These are phyloP conservation scores for Tricholoma matsutake DNA, from an alignment of 768 basidiomycete species.

Conservation along the genomic window DNA sequence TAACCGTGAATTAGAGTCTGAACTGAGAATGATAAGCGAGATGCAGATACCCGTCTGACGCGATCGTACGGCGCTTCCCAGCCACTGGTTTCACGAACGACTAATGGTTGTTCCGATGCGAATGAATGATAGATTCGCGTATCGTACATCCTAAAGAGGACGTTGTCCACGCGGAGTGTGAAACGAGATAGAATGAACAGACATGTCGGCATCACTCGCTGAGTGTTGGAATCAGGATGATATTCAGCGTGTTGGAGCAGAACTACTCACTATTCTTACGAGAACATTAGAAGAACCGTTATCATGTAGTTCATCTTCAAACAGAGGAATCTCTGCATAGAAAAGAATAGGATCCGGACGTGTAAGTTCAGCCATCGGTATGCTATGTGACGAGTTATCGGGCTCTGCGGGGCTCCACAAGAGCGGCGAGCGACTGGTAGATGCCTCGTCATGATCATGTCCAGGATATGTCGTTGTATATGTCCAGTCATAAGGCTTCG, in stretches of 20 bases:
- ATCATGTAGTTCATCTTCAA: constrained; percentile 96
- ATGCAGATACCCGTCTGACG: constrained; percentile 60
- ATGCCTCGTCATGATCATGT: constrained; percentile 30
- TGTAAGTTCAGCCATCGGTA: constrained; percentile 83
- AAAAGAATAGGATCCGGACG: constrained; percentile 96
- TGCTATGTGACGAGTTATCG: constrained; percentile 53
- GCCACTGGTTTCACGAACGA: constrained; percentile 82
- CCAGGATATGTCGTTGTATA: constrained; percentile 90
- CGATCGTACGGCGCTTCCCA: constrained; percentile 89
- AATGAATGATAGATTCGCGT: constrained; percentile 91
- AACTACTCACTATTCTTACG: constrained; percentile 75
- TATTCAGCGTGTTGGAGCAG: background rate
- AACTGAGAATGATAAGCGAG: background rate
- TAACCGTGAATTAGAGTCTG: background rate
- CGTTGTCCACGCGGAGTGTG: constrained; percentile 92
- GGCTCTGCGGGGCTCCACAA: constrained; percentile 57
- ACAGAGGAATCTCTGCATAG: constrained; percentile 92
- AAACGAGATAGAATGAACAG: constrained; percentile 89
- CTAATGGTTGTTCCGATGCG: constrained; percentile 47
- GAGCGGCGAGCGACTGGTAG: constrained; percentile 15
- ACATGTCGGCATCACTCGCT: constrained; percentile 98
- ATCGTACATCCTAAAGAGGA: constrained; percentile 88
- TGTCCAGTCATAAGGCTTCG: constrained; percentile 97
- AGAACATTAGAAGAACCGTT: constrained; percentile 87
- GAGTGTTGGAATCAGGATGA: constrained; percentile 6